phyloP scores from a whole-genome alignment of 148 eudicot genomes.

The Salicornia ramosissima region DNA sequence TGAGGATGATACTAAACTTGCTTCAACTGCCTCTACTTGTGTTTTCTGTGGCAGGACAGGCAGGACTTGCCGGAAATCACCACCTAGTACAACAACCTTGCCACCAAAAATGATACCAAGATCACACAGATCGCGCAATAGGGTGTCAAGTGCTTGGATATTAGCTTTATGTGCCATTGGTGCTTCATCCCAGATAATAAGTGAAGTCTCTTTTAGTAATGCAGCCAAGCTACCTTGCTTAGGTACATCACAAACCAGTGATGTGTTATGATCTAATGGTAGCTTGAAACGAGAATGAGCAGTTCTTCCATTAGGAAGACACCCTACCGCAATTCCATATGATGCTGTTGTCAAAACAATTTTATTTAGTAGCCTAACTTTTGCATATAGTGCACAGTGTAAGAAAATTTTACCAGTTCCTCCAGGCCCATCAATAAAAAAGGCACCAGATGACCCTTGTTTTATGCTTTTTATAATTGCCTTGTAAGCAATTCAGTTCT shows the following conservation, averaged over 20 bases:
- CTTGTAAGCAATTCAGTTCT: background rate
- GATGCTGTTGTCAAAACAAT: background rate
- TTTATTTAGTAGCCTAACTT: background rate
- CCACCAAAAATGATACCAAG: background rate
- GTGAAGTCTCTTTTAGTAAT: background rate
- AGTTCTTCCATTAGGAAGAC: background rate
- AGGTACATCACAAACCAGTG: background rate
- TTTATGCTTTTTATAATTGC: background rate
- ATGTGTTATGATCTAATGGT: background rate
- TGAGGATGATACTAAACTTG: slow-evolving; percentile 2
- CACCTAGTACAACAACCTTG: background rate
- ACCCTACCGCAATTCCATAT: background rate
- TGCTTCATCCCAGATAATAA: background rate
- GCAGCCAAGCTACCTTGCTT: background rate
- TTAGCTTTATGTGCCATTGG: background rate
- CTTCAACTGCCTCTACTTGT: background rate
- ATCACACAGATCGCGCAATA: background rate
- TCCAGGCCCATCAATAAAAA: slow-evolving; percentile 6
- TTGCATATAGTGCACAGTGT: slow-evolving; percentile 8
- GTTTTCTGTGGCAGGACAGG: background rate
- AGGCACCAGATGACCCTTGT: background rate
- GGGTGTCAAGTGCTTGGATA: background rate
- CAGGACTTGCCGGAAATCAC: background rate
- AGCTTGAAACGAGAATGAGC: slow-evolving; percentile 1
- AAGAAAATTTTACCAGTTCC: slow-evolving; percentile 6